phyloP scores from a whole-genome alignment of 208 protist species.

The Tritrichomonas foetus region DNA sequence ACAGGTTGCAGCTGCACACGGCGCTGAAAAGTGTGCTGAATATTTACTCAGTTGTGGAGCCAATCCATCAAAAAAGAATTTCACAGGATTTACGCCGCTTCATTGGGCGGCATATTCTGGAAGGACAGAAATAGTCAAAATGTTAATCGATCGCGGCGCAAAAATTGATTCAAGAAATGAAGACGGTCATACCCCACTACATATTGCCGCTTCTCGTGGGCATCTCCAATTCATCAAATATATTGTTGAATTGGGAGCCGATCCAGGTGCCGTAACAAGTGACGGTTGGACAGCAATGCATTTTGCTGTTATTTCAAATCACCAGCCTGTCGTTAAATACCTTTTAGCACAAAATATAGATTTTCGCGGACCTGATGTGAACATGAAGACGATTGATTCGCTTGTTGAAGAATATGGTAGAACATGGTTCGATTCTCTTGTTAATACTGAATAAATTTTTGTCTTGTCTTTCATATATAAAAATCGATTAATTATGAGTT shows the following conservation, averaged over 20 bases:
- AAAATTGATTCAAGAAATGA: background rate
- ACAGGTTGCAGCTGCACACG: background rate
- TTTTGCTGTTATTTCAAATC: slow-evolving; percentile 24
- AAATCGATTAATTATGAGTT: too few species aligned
- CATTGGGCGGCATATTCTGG: slow-evolving; percentile 42
- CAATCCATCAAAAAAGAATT: background rate
- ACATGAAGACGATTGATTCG: background rate
- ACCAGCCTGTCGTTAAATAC: background rate
- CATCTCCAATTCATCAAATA: slow-evolving; percentile 25
- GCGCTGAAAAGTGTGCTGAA: background rate
- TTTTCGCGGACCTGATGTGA: background rate
- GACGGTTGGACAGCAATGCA: slow-evolving; percentile 27
- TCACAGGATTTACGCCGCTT: slow-evolving; percentile 14
- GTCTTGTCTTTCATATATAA: too few species aligned
- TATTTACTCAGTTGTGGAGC: background rate
- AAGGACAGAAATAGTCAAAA: slow-evolving; percentile 3
- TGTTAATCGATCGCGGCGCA: background rate
- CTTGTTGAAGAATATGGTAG: slow-evolving; percentile 11
- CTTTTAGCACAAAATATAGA: background rate
- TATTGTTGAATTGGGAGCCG: background rate
- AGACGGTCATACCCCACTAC: background rate
- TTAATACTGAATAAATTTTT: too few species aligned
- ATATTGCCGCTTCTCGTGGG: background rate
- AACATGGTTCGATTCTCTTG: background rate
- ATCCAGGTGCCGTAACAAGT: slow-evolving; percentile 4